Conservation (phyloP, 2,329 filamentous ascomycete genomes). For the Sordariomycetes sp. region DNA sequence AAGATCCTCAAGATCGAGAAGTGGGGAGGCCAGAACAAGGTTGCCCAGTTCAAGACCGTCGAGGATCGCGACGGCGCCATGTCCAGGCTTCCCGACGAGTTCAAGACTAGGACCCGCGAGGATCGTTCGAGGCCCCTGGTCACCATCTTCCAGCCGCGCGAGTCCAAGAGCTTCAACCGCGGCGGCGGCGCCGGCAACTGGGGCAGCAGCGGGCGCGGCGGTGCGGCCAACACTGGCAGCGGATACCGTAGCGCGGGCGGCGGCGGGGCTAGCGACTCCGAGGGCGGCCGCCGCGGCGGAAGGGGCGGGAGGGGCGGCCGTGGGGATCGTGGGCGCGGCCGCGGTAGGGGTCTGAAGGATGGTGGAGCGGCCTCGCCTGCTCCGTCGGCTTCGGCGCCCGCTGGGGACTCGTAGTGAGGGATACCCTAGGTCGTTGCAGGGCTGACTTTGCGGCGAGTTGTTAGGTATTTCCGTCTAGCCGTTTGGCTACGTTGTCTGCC, state of each 20-base stretch:
- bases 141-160: conserved; percentile 67
- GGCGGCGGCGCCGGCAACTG: conserved; percentile 53
- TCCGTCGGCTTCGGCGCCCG: conserved; percentile 33
- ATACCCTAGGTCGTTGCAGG: neutral
- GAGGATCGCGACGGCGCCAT: conserved; percentile 76
- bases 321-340: conserved; percentile 38
- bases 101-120: conserved; percentile 58
- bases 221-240: conserved; percentile 41
- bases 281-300: conserved; percentile 40
- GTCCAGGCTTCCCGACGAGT: conserved; percentile 58
- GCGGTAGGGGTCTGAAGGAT: conserved; percentile 44
- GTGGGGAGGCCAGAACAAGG: conserved; percentile 66
- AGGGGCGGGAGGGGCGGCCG: conserved; percentile 44
- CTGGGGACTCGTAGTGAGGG: conserved; percentile 17
- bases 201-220: conserved; percentile 53
- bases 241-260: conserved; percentile 71
- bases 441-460: neutral
- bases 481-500: neutral
- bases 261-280: conserved; percentile 54
- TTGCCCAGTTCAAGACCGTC: conserved; percentile 68
- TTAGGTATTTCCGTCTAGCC: neutral
- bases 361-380: conserved; percentile 43
- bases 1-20: conserved; percentile 75
- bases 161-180: conserved; percentile 36
- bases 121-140: conserved; percentile 70